Evolutionary conservation across 805 yeast species (phyloP).

Genomic region (Hagleromyces aurorensis): DNA sequence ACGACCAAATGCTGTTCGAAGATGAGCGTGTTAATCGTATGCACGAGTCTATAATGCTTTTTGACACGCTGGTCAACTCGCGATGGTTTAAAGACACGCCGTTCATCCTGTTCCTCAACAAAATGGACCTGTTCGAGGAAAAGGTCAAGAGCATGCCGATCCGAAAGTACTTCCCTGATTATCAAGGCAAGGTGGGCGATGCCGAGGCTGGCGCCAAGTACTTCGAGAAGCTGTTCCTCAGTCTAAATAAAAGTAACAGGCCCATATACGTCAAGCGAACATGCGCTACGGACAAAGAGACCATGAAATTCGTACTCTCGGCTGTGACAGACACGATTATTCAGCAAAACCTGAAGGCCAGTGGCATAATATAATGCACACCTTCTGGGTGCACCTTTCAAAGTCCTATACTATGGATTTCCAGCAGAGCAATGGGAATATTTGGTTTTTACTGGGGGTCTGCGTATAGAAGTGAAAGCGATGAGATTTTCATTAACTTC

Average conservation of each 20-base stretch:
- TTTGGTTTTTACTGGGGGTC: no score
- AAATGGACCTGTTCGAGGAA: slow-evolving; percentile 69
- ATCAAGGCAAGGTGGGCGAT: slow-evolving; percentile 55
- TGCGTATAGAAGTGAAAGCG: no score
- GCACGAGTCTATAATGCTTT: slow-evolving; percentile 81
- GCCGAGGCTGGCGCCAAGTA: slow-evolving; percentile 60
- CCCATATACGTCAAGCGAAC: slow-evolving; percentile 90
- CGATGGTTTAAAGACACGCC: slow-evolving; percentile 82
- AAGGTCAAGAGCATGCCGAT: slow-evolving; percentile 65
- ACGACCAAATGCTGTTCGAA: slow-evolving; percentile 86
- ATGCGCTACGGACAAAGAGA: slow-evolving; percentile 87
- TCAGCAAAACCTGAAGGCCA: slow-evolving; percentile 68
- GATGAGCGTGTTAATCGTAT: slow-evolving; percentile 84
- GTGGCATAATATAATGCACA: slow-evolving; percentile 52
- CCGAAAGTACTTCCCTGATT: slow-evolving; percentile 69
- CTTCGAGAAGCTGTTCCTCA: slow-evolving; percentile 60
- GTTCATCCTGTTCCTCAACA: slow-evolving; percentile 81
- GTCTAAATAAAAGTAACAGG: slow-evolving; percentile 51
- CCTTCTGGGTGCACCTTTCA: not conserved
- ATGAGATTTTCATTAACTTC: no score
- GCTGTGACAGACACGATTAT: slow-evolving; percentile 91
- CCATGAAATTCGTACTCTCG: slow-evolving; percentile 83
- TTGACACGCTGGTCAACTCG: slow-evolving; percentile 77
- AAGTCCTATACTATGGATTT: no score
- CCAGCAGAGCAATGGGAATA: no score